Base-by-base conservation (phyloP, 2,329 filamentous ascomycete species). In the Cercospora sp. region DNA sequence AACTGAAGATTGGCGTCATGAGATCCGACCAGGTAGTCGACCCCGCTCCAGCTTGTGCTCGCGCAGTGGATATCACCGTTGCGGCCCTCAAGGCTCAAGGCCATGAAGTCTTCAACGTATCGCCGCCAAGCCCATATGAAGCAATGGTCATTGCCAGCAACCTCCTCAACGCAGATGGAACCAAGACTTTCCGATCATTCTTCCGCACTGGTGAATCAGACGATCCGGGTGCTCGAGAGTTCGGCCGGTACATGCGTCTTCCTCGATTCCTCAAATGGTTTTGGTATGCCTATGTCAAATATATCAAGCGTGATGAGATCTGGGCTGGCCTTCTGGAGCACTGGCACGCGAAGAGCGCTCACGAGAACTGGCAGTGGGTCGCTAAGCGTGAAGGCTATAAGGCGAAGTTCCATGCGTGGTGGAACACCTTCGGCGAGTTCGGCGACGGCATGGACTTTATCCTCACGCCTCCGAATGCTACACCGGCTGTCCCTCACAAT, bases 201-300 rank as follows among this genome's bases (percentile, higher is more conserved):
- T 90, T 94, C 80, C 87, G 89, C 63, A 86, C 84, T 3, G 91
- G 91, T 42, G 94, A 97, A 79, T 89, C 88, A 81, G 90, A 91
- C 69, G 94, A 97, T 76, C 80, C 86, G 0, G 94, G 94, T 16
- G 92, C 91, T 2, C 84, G 84, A 26, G 90, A 94, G 78, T 89
- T 97, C 83, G 84, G 87, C 63, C 88, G 85, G 73, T 89, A 94
- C 76, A 92, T 93, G 82, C 84, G 83, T 51, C 85, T 97, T 13
- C 90, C 92, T 13, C 83, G 88, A 6, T 88, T 90, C 4, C 76
- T 97, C 73, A 92, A 93, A 78, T 96, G 91, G 78, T 75, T 95
- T n/a, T 92, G 97, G 82, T 95, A 93, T 78, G 86, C 93, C 5
- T 97, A 91, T 86, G 90, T 95, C n/a, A 90, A 90, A 75, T 96